A percentile compares a stretch with the other conserved stretches of the same genome.
Evolutionary conservation across 371 early-diverging fungal genomes (phyloP).

Genomic region (Mortierella sp.): DNA sequence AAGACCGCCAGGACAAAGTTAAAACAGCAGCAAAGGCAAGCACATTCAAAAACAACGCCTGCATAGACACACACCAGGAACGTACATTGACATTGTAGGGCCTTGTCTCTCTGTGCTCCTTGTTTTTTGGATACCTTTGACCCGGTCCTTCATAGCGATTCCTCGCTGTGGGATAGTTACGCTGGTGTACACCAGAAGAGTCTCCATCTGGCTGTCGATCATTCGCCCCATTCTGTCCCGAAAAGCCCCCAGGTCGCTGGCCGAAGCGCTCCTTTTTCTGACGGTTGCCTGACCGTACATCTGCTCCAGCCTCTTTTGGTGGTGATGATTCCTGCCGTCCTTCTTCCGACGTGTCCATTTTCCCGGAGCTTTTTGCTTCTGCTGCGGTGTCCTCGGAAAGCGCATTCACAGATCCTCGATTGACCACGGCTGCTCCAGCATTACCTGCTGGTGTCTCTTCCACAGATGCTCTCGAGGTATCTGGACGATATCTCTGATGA

Average conservation of each 20-base stretch:
- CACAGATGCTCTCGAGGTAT: not conserved
- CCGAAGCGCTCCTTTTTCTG: constrained; percentile 3
- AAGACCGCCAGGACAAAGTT: not conserved
- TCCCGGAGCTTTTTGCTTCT: not conserved
- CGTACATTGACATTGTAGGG: not conserved
- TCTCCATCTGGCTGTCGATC: constrained; percentile 2
- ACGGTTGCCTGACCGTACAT: constrained; percentile 9
- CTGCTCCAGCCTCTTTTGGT: constrained; percentile 13
- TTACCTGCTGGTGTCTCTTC: not conserved
- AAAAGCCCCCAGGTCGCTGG: constrained; percentile 2
- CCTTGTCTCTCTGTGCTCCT: not conserved
- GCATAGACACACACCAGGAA: not conserved
- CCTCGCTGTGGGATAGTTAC: constrained; percentile 6
- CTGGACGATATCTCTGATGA: constrained; percentile 12
- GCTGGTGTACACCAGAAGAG: constrained; percentile 3
- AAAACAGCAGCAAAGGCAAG: not conserved
- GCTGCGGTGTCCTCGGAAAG: not conserved
- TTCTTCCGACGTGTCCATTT: not conserved
- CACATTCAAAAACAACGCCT: not conserved
- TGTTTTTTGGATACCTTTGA: constrained; percentile 5
- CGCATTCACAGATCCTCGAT: not conserved
- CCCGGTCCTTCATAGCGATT: constrained; percentile 4
- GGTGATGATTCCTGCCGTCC: not conserved
- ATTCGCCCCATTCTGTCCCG: constrained; percentile 11
- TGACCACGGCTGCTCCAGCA: not conserved